These are phyloP conservation scores for Skeletonema menzelii DNA, from an alignment of 108 stramenopile genomes.

Conservation along the genomic window DNA sequence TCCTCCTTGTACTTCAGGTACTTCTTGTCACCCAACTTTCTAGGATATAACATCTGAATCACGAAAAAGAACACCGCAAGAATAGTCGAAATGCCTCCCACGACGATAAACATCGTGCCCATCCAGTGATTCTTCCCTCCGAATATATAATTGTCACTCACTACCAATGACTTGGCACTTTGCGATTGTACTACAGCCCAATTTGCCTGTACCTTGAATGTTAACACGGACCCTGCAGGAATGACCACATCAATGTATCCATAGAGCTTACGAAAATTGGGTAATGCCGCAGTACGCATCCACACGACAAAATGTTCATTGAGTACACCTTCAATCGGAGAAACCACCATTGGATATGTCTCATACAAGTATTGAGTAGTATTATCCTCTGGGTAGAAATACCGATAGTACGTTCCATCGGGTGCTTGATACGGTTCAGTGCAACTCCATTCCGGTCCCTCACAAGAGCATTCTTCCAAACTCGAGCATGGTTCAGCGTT, in stretches of 20 bases:
- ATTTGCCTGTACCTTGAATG: slow-evolving; percentile 82
- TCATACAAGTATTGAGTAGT: slow-evolving; percentile 87
- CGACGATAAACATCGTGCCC: slow-evolving; percentile 78
- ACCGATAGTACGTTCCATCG: slow-evolving; percentile 73
- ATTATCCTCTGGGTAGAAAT: slow-evolving; percentile 87
- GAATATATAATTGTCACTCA: slow-evolving; percentile 81
- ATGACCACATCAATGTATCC: slow-evolving; percentile 90
- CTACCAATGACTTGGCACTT: slow-evolving; percentile 86
- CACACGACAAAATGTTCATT: slow-evolving; percentile 99
- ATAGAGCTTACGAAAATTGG: slow-evolving; percentile 96
- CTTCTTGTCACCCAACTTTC: slow-evolving; percentile 85
- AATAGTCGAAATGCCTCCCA: slow-evolving; percentile 77
- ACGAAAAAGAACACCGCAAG: slow-evolving; percentile 81
- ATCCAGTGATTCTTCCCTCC: slow-evolving; percentile 92
- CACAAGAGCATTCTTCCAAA: slow-evolving; percentile 65
- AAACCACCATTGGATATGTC: slow-evolving; percentile 78
- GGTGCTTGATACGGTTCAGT: slow-evolving; percentile 50
- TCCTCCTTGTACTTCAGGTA: slow-evolving; percentile 92
- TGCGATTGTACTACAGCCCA: slow-evolving; percentile 86
- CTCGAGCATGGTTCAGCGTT: slow-evolving; percentile 48
- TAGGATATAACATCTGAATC: slow-evolving; percentile 82
- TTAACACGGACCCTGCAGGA: slow-evolving; percentile 63
- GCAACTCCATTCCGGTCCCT: slow-evolving; percentile 63
- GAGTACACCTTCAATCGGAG: slow-evolving; percentile 88
- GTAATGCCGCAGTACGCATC: slow-evolving; percentile 95